A percentile compares a stretch with the other conserved stretches of the same genome.
These are phyloP conservation scores for Tilletia setariae DNA, from an alignment of 1,284 basidiomycete genomes.

Conservation along the genomic window DNA sequence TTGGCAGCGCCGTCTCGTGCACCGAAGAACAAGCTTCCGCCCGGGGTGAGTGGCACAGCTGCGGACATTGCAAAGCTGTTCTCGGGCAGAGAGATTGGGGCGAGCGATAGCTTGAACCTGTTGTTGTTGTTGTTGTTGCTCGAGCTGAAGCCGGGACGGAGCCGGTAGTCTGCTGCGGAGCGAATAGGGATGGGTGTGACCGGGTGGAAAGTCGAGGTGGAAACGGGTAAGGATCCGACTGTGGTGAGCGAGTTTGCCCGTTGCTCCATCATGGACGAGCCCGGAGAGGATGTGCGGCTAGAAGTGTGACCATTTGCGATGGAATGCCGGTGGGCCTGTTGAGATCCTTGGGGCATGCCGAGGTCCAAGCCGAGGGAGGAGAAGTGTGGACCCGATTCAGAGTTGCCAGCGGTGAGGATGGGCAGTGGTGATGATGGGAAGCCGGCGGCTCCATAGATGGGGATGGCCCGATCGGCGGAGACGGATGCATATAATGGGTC, in stretches of 20 bases:
- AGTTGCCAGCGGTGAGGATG: background rate
- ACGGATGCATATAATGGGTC: background rate
- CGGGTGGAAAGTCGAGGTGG: background rate
- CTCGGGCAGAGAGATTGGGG: conserved; percentile 7
- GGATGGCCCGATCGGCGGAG: background rate
- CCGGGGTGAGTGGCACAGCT: conserved; percentile 39
- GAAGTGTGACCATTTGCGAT: background rate
- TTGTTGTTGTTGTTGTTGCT: background rate
- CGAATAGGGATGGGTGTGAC: background rate
- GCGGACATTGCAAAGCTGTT: background rate
- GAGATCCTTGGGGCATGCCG: background rate
- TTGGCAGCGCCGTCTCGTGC: conserved; percentile 46
- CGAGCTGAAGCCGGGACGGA: background rate
- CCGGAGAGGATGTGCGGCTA: background rate
- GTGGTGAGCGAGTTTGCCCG: conserved; percentile 12
- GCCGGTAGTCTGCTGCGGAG: background rate
- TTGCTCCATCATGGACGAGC: background rate
- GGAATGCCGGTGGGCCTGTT: conserved; percentile 6
- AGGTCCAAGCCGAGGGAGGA: conserved; percentile 14
- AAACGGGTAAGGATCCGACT: background rate
- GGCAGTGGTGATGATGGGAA: background rate
- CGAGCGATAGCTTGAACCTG: conserved; percentile 21
- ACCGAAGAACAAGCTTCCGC: conserved; percentile 36
- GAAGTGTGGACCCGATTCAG: background rate
- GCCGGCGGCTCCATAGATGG: background rate